Conservation (phyloP, 1,284 basidiomycete species). For the Irpex sp. region DNA sequence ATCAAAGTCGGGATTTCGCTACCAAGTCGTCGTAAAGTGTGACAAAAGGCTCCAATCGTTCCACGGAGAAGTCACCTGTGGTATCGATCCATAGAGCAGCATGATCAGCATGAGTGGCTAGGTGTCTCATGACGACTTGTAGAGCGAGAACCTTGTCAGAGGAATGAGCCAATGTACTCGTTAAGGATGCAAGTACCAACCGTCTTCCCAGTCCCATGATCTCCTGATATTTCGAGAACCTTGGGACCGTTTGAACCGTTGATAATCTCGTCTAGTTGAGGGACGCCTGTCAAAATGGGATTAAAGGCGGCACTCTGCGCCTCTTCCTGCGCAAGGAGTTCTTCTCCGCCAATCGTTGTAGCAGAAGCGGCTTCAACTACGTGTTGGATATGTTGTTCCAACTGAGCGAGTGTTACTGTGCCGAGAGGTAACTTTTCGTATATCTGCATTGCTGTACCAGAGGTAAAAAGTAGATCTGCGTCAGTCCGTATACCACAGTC, state of each 20-base stretch:
- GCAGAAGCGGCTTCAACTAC: conserved; percentile 37
- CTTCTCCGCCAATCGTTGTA: conserved; percentile 33
- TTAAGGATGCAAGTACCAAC: conserved; percentile 32
- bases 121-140: conserved; percentile 49
- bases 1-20: conserved; percentile 1
- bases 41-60: conserved; percentile 38
- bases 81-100: conserved; percentile 67
- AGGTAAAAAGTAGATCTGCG: conserved; percentile 48
- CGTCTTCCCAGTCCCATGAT: conserved; percentile 57
- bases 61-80: conserved; percentile 56
- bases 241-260: conserved; percentile 39
- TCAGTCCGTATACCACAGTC: conserved; percentile 49
- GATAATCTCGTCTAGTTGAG: conserved; percentile 45
- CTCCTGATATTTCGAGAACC: conserved; percentile 63
- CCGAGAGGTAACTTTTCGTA: conserved; percentile 44
- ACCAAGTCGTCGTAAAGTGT: conserved; percentile 32
- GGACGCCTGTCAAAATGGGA: conserved; percentile 35
- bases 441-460: conserved; percentile 38
- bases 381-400: conserved; percentile 27
- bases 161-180: background rate
- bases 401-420: conserved; percentile 39
- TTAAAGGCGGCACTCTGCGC: conserved; percentile 19
- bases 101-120: conserved; percentile 32
- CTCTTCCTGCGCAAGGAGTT: conserved; percentile 27
- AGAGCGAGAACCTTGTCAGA: conserved; percentile 45